These are phyloP conservation scores for Sungouiozyma intestinalis DNA, from an alignment of 805 yeast species.

Conservation along the genomic window DNA sequence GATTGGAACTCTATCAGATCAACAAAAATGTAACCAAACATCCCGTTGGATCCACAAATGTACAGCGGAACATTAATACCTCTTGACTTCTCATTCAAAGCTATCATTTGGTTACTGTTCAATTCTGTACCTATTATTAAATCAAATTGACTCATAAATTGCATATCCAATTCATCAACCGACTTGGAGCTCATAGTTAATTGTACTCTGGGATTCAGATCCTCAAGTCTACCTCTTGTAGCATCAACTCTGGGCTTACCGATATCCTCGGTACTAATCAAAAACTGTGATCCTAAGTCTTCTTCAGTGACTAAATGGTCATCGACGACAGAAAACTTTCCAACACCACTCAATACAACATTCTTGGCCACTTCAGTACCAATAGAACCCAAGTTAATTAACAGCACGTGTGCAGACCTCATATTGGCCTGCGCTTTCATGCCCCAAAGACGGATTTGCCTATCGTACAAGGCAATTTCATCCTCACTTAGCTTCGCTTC, in stretches of 20 bases:
- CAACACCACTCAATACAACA: conserved; percentile 80
- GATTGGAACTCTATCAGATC: conserved; percentile 64
- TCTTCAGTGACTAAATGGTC: conserved; percentile 39
- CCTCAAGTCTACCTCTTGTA: conserved; percentile 46
- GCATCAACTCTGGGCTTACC: conserved; percentile 49
- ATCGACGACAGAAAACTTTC: conserved; percentile 65
- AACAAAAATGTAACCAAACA: conserved; percentile 71
- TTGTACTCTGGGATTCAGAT: conserved; percentile 71
- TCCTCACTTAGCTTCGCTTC: conserved; percentile 34
- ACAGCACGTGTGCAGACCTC: conserved; percentile 57
- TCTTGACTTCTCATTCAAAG: conserved; percentile 50
- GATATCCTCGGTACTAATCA: conserved; percentile 43
- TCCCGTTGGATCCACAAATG: conserved; percentile 60
- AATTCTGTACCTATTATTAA: conserved; percentile 70
- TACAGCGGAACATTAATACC: conserved; percentile 52
- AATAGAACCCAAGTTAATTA: conserved; percentile 65
- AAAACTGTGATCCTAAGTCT: conserved; percentile 70
- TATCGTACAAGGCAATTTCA: conserved; percentile 84
- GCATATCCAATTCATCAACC: conserved; percentile 15
- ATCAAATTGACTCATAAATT: conserved; percentile 47
- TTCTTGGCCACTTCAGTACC: conserved; percentile 81
- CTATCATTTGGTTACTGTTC: conserved; percentile 29
- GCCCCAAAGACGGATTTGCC: conserved; percentile 96
- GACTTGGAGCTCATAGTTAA: conserved; percentile 35
- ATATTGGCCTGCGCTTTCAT: conserved; percentile 76